Conservation (phyloP, 2,329 filamentous ascomycete genomes). For the Rachicladosporium sp. region DNA sequence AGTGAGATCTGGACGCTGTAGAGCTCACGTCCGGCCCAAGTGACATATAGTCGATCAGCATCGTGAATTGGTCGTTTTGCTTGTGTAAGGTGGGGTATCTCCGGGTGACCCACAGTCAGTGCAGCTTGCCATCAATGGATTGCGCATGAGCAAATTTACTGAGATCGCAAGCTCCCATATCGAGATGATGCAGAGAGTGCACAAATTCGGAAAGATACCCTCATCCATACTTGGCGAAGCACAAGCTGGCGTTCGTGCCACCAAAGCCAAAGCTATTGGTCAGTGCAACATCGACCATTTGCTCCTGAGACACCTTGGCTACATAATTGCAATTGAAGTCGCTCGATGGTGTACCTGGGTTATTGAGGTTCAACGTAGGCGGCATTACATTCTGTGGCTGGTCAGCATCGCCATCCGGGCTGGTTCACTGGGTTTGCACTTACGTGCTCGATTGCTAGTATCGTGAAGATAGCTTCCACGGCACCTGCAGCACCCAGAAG, state of each 20-base stretch:
- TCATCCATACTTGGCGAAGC: slow-evolving; percentile 45
- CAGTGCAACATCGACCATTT: slow-evolving; percentile 58
- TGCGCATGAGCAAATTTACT: neutral
- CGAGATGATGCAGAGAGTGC: no score
- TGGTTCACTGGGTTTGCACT: slow-evolving; percentile 19
- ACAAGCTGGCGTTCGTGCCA: slow-evolving; percentile 84
- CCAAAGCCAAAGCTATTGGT: slow-evolving; percentile 98
- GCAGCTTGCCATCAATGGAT: neutral
- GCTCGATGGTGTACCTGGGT: slow-evolving; percentile 44
- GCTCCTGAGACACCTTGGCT: slow-evolving; percentile 56
- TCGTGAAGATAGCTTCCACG: slow-evolving; percentile 74
- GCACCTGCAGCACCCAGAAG: slow-evolving; percentile 83
- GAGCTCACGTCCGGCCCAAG: no score
- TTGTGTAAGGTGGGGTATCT: neutral
- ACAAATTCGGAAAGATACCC: no score
- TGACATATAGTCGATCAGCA: no score
- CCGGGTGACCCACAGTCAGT: neutral
- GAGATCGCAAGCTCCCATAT: no score
- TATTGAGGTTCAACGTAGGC: slow-evolving; percentile 71
- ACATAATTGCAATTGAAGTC: slow-evolving; percentile 79
- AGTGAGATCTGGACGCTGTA: neutral
- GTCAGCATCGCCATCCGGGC: no score
- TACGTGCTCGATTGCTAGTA: slow-evolving; percentile 69
- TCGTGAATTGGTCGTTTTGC: no score
- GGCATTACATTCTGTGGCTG: slow-evolving; percentile 57